These are phyloP conservation scores for Exophiala lecanii-corni DNA, from an alignment of 2,329 filamentous ascomycete genomes.

Conservation along the genomic window DNA sequence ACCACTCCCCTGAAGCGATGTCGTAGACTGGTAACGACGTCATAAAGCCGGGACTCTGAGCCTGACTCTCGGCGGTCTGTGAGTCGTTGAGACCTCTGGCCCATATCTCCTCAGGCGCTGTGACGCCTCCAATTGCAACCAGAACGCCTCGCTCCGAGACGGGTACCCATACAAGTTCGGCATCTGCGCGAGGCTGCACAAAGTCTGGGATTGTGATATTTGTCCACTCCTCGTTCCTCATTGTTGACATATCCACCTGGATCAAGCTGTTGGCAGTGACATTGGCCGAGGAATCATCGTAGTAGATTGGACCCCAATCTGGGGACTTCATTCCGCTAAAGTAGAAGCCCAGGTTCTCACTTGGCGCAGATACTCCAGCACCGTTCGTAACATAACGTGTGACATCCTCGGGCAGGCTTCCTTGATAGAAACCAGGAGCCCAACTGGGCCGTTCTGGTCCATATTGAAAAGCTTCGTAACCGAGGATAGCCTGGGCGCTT, in stretches of 20 bases:
- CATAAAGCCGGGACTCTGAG: slow-evolving; percentile 33
- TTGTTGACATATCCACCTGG: slow-evolving; percentile 54
- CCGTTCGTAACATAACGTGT: slow-evolving; percentile 63
- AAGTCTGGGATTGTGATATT: slow-evolving; percentile 51
- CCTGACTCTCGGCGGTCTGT: slow-evolving; percentile 16
- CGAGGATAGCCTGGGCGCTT: slow-evolving; percentile 39
- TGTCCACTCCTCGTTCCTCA: slow-evolving; percentile 50
- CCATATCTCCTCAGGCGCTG: slow-evolving; percentile 25
- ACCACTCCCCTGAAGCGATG: slow-evolving; percentile 32
- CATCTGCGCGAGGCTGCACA: slow-evolving; percentile 55
- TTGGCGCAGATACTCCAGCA: slow-evolving; percentile 59
- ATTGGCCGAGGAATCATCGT: slow-evolving; percentile 49
- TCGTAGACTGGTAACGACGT: slow-evolving; percentile 36
- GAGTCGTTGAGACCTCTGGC: slow-evolving; percentile 17
- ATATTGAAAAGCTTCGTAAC: slow-evolving; percentile 53
- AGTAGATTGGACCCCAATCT: slow-evolving; percentile 42
- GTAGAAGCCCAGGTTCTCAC: slow-evolving; percentile 68
- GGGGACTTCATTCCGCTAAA: slow-evolving; percentile 59
- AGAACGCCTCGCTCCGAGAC: slow-evolving; percentile 35
- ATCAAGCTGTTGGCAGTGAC: slow-evolving; percentile 54
- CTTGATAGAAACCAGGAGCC: slow-evolving; percentile 40
- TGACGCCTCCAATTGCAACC: slow-evolving; percentile 36
- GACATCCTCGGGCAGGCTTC: slow-evolving; percentile 42
- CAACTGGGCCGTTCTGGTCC: slow-evolving; percentile 44
- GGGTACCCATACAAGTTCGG: slow-evolving; percentile 61